Conservation (phyloP, 148 eudicot genomes). For the Silene uniflora region DNA sequence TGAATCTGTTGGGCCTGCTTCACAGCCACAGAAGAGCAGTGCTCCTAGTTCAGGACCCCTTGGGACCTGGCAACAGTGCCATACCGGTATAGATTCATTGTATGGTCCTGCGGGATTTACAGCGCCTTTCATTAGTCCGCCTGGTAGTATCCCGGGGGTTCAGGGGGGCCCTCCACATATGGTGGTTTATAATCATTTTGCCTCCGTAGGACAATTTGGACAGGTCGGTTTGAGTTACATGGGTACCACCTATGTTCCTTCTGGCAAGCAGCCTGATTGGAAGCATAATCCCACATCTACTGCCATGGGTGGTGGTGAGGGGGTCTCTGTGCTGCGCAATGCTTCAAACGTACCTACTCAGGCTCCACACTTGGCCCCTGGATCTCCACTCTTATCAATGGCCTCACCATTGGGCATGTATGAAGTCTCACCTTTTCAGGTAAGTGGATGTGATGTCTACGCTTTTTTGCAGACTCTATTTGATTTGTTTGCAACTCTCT, state of each 20-base stretch:
- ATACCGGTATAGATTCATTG: slow-evolving; percentile 74
- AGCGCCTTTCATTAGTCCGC: slow-evolving; percentile 79
- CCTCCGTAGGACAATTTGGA: slow-evolving; percentile 92
- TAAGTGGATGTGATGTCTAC: slow-evolving; percentile 21
- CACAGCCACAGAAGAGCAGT: slow-evolving; percentile 60
- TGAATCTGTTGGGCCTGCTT: slow-evolving; percentile 54
- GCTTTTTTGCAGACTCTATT: neutral
- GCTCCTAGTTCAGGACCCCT: slow-evolving; percentile 55
- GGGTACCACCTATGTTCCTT: slow-evolving; percentile 88
- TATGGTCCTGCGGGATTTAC: slow-evolving; percentile 80
- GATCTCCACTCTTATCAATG: slow-evolving; percentile 71
- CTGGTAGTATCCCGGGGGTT: slow-evolving; percentile 79
- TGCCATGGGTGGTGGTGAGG: slow-evolving; percentile 47
- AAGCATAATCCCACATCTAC: slow-evolving; percentile 58
- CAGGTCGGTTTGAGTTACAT: slow-evolving; percentile 95
- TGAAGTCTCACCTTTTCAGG: slow-evolving; percentile 89
- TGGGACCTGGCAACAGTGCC: slow-evolving; percentile 83
- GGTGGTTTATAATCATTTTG: slow-evolving; percentile 96
- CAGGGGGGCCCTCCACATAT: slow-evolving; percentile 89
- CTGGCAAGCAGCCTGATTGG: slow-evolving; percentile 96
- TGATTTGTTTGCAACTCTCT: neutral
- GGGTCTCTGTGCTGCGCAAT: slow-evolving; percentile 46
- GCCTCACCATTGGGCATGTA: slow-evolving; percentile 84
- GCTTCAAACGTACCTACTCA: slow-evolving; percentile 48
- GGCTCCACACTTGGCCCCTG: slow-evolving; percentile 70